These are phyloP conservation scores for Cordyceps cicadae DNA, from an alignment of 2,329 filamentous ascomycete genomes.

Conservation along the genomic window DNA sequence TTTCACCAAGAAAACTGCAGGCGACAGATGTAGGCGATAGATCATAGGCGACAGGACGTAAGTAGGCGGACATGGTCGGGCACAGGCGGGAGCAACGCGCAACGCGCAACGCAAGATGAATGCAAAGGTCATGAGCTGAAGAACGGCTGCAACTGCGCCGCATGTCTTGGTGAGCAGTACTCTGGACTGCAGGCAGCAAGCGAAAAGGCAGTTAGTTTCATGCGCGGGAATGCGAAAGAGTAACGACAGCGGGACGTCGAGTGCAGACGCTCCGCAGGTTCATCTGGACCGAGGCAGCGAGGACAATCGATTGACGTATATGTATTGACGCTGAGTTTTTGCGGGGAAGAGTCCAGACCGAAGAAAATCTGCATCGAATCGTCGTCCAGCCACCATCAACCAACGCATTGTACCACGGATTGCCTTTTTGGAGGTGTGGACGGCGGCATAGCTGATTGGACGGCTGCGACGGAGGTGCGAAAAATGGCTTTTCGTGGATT, in stretches of 20 bases:
- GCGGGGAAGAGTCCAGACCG: neutral
- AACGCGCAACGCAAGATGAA: too few relatives aligned
- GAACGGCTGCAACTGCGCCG: neutral
- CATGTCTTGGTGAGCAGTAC: neutral
- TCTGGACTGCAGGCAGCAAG: neutral
- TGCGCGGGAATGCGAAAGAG: neutral
- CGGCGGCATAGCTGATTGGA: neutral
- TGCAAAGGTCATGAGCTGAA: neutral
- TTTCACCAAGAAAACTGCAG: neutral
- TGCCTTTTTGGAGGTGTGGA: neutral
- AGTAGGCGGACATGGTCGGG: neutral
- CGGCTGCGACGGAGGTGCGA: neutral
- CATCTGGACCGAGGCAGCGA: neutral
- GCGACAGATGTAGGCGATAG: neutral
- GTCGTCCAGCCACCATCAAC: neutral
- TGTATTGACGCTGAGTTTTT: neutral
- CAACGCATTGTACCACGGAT: neutral
- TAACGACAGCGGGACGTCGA: neutral
- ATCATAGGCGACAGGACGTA: neutral
- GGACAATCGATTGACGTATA: neutral
- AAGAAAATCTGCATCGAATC: neutral
- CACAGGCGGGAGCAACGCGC: neutral
- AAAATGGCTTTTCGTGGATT: neutral
- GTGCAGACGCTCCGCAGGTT: neutral
- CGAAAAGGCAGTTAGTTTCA: neutral